Evolutionary conservation across 495 filamentous ascomycete species (phyloP).

Genomic region (Lophiotrema nucula): DNA sequence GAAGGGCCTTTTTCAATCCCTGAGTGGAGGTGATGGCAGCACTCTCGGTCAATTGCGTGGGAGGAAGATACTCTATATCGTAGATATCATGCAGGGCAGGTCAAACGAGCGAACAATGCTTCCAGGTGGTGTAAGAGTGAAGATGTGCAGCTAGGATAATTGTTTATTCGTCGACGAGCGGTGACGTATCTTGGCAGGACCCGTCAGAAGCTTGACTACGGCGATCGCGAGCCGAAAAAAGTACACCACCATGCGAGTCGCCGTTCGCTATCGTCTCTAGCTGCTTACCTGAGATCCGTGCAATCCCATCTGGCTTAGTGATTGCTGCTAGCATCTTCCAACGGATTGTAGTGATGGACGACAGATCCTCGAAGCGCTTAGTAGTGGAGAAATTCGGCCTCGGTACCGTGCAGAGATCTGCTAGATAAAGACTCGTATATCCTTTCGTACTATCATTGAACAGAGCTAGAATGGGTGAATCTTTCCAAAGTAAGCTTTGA

Average conservation of each 20-base stretch:
- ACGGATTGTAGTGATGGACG: too few relatives aligned
- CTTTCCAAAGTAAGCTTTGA: too few relatives aligned
- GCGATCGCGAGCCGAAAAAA: neutral
- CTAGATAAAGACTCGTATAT: too few relatives aligned
- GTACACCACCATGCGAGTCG: slow-evolving; percentile 11
- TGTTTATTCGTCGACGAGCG: slow-evolving; percentile 12
- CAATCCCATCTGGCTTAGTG: slow-evolving; percentile 17
- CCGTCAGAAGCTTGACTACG: slow-evolving; percentile 9
- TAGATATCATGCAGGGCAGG: slow-evolving; percentile 5
- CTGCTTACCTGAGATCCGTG: slow-evolving; percentile 18
- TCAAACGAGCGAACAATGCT: slow-evolving; percentile 1
- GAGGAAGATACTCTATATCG: neutral
- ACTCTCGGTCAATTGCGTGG: slow-evolving; percentile 19
- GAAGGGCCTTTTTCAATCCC: too few relatives aligned
- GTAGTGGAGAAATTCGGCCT: too few relatives aligned
- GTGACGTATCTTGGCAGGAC: slow-evolving; percentile 25
- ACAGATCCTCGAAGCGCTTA: too few relatives aligned
- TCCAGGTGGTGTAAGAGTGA: neutral
- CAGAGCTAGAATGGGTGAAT: too few relatives aligned
- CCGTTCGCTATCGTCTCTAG: neutral
- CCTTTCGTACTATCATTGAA: too few relatives aligned
- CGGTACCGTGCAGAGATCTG: too few relatives aligned
- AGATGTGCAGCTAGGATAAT: neutral
- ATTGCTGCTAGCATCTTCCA: neutral
- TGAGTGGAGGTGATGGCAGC: neutral